phyloP scores from a whole-genome alignment of 1,284 basidiomycete species.

The Boletus hoseneyae region DNA sequence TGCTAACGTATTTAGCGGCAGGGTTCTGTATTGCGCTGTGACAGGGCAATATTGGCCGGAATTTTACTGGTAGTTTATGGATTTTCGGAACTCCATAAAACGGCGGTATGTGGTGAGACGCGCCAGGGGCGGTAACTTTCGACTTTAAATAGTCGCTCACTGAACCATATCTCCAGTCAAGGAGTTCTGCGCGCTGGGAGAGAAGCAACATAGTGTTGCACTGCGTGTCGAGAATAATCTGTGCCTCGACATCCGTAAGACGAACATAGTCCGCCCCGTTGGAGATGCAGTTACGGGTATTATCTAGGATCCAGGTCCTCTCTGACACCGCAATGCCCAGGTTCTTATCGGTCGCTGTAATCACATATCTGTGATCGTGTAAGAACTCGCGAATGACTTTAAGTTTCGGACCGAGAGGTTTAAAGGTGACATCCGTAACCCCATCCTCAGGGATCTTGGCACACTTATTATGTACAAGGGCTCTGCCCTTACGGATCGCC shows the following conservation, averaged over 20 bases:
- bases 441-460: neutral
- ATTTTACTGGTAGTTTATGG: slow-evolving; percentile 4
- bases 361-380: neutral
- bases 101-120: neutral
- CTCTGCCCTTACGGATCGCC: too few relatives aligned
- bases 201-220: neutral
- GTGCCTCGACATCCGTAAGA: fast-evolving
- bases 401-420: slow-evolving; percentile 1
- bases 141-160: neutral
- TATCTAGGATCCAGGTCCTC: slow-evolving; percentile 3
- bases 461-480: too few relatives aligned
- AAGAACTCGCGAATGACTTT: neutral
- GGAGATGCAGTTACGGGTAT: neutral
- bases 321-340: slow-evolving; percentile 8
- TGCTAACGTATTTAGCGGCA: slow-evolving; percentile 1
- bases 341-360: slow-evolving; percentile 7
- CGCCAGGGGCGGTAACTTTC: neutral
- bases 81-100: slow-evolving; percentile 17
- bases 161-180: neutral
- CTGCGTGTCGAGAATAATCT: neutral
- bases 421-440: neutral
- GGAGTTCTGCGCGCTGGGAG: fast-evolving
- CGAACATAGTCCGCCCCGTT: neutral
- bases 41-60: neutral
- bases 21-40: slow-evolving; percentile 3